Conservation (phyloP, 208 protist species). For the Acanthamoeba culbertsoni region DNA sequence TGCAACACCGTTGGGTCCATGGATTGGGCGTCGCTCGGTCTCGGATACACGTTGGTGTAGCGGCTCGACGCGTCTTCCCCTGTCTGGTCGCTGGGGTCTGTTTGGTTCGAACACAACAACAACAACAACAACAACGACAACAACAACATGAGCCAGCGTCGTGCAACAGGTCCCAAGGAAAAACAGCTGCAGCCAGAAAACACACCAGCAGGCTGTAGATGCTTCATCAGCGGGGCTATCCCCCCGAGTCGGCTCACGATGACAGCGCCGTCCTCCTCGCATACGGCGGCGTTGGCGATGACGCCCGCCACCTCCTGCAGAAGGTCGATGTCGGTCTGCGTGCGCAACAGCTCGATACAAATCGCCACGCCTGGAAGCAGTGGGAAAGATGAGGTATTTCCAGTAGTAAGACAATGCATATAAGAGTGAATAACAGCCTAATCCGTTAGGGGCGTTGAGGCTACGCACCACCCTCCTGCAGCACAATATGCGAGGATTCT, state of each 20-base stretch:
- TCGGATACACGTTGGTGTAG: conserved; percentile 2
- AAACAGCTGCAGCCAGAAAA: not conserved
- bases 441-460: not conserved
- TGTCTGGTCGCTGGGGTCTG: not conserved
- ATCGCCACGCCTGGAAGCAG: conserved; percentile 36
- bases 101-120: not conserved
- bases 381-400: too few relatives aligned
- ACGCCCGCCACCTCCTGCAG: conserved; percentile 11
- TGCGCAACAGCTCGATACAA: not conserved
- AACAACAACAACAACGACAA: not conserved
- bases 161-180: too few relatives aligned
- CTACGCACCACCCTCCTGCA: not conserved
- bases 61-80: not conserved
- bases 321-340: not conserved
- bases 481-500: conserved; percentile 29
- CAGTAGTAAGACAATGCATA: not conserved
- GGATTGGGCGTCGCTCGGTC: not conserved
- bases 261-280: conserved; percentile 13
- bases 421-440: not conserved
- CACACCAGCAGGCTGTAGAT: not conserved
- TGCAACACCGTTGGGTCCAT: conserved; percentile 30
- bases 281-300: conserved; percentile 13
- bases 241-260: not conserved
- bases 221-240: conserved; percentile 40
- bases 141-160: too few relatives aligned